Conservation (phyloP, 768 basidiomycete genomes). For the Calocybe cyanea region DNA sequence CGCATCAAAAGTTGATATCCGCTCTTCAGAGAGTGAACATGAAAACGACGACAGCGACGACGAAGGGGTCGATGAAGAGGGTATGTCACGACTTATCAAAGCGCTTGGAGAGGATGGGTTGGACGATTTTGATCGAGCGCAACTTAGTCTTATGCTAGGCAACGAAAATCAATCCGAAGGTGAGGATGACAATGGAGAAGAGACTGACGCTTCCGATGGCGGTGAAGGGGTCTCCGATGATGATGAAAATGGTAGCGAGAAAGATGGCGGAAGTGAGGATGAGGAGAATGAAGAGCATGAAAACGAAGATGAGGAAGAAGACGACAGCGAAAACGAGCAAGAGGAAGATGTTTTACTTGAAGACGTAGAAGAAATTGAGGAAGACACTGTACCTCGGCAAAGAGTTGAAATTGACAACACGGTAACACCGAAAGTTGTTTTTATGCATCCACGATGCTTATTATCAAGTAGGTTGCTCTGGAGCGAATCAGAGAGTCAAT, state of each 20-base stretch:
- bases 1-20: slow-evolving; percentile 7
- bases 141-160: slow-evolving; percentile 41
- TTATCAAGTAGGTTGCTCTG: slow-evolving; percentile 56
- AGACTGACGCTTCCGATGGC: slow-evolving; percentile 23
- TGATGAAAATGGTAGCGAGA: slow-evolving; percentile 26
- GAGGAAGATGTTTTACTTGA: slow-evolving; percentile 59
- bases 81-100: slow-evolving; percentile 53
- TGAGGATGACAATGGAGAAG: slow-evolving; percentile 20
- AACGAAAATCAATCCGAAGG: slow-evolving; percentile 14
- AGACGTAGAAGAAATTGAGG: slow-evolving; percentile 69
- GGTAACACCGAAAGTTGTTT: too few species aligned
- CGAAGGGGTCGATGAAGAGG: slow-evolving; percentile 51
- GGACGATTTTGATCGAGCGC: slow-evolving; percentile 59
- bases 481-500: slow-evolving; percentile 78
- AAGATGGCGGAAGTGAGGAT: slow-evolving; percentile 22
- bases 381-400: slow-evolving; percentile 77
- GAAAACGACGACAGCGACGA: slow-evolving; percentile 27
- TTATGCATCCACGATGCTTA: slow-evolving; percentile 2
- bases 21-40: slow-evolving; percentile 11
- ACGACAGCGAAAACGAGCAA: slow-evolving; percentile 29
- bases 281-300: slow-evolving; percentile 54
- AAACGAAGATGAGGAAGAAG: slow-evolving; percentile 28
- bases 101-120: slow-evolving; percentile 62
- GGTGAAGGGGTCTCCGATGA: slow-evolving; percentile 30
- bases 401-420: slow-evolving; percentile 83